Evolutionary conservation across 2,329 filamentous ascomycete genomes (phyloP), one percentile per base, ranked within the genome.

Genomic region (Trichoderma guizhouense): DNA sequence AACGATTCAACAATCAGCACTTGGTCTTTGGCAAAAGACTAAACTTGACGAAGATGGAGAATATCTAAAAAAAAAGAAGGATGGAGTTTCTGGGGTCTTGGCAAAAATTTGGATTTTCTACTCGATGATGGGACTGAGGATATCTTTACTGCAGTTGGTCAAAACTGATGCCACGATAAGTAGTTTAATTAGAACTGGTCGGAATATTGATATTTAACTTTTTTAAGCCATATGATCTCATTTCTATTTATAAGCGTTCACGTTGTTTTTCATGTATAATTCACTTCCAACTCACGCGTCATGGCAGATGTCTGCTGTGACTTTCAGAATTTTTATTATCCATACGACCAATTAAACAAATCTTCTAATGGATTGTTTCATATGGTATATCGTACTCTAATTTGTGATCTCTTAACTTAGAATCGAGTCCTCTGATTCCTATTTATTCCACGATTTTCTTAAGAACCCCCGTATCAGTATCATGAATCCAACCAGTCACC

Each of bases 401-500:
- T 43, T 9, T 51, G n/a, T 21, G 4, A 24, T 24, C 21, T 7
- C 21, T 24, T 14, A 14, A 24, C 11, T 5, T 24, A 24, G 11
- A 14, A 53, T 21, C 5, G 11, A 14, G 5, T 51, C n/a, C 0
- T 21, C 12, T 12, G 43, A n/a, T 7, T 18, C 5, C 3, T 2
- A 51, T n/a, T 6, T 65, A 66, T 12, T 26, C 47, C 3, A 66
- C 63, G 7, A 66, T 3, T 12, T 68, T 68, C n/a, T 43, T 60
- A 2, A 68, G 7, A 58, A 43, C 3, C 2, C 53, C 65, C 7
- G 65, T 68, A 43, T 68, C 65, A 43, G 53, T 68, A 24, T 68
- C 65, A 6, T 68, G 65, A 5, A 58, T 60, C 65, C 65, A 60
- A 18, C 65, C 65, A 9, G 65, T 68, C 34, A 68, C 53, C 15